These are phyloP conservation scores for Clarireedia monteithiana DNA, from an alignment of 2,329 filamentous ascomycete genomes.

Conservation along the genomic window DNA sequence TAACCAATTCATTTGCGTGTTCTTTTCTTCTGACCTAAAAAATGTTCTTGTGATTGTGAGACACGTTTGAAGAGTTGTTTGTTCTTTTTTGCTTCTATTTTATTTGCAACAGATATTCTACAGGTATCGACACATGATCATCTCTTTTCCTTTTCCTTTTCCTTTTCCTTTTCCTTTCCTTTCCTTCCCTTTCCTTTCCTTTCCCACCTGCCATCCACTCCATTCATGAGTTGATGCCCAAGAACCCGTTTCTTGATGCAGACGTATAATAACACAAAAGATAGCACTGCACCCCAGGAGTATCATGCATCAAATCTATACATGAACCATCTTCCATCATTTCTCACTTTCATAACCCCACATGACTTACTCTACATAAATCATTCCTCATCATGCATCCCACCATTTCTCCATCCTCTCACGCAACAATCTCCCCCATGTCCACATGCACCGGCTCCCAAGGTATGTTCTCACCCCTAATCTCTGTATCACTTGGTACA, in stretches of 20 bases:
- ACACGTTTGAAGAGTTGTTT: background rate
- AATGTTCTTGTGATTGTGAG: no score
- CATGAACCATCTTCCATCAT: background rate
- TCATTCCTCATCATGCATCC: background rate
- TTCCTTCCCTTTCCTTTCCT: background rate
- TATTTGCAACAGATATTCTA: slow-evolving; percentile 22
- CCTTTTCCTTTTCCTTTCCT: background rate
- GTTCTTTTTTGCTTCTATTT: slow-evolving; percentile 2
- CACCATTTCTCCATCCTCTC: background rate
- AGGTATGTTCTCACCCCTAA: slow-evolving; percentile 31
- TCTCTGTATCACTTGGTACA: slow-evolving; percentile 37
- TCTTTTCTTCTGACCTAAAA: no score
- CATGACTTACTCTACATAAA: background rate
- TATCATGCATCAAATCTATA: background rate
- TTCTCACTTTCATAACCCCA: background rate
- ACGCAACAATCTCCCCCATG: slow-evolving; percentile 44
- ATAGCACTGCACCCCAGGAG: background rate
- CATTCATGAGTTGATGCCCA: background rate
- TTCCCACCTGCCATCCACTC: background rate
- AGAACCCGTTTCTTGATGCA: background rate
- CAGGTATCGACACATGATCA: slow-evolving; percentile 21
- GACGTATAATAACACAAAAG: background rate
- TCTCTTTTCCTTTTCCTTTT: background rate
- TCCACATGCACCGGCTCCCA: slow-evolving; percentile 51
- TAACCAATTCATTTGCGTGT: no score